Base-by-base conservation (phyloP, 306 rosid species). In the Gleditsia sinensis region DNA sequence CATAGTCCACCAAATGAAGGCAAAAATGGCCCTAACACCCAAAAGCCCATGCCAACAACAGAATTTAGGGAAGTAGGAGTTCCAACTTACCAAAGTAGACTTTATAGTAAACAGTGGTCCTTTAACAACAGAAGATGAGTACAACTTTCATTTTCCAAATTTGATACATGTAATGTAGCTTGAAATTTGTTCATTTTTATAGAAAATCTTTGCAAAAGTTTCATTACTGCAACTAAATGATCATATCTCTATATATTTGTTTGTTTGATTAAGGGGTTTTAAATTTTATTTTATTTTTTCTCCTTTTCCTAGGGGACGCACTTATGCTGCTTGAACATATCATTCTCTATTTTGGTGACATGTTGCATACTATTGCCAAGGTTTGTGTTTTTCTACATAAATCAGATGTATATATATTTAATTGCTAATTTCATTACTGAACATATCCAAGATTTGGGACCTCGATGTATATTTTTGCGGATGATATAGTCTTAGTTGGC, bases 281-380 rank as follows among this genome's bases (percentile, higher is more conserved):
- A 67, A 55, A n/a, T n/a, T 76, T 71, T 32, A n/a, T n/a, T n/a
- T n/a, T n/a, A n/a, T 23, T 60, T 63, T 45, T 7, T 30, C 40
- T 62, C 76, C 54, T 77, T 34, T 21, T 79, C 58, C 21, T 78
- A 94, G 97, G 99, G 75, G 99, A 94, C 80, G 84, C 93, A 21
- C 90, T 89, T 76, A 69, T 94, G 85, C 89, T 88, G 77, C 80
- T 95, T 65, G 82, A 88, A 3, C 97, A 97, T 66, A 86, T 92
- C 23, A 89, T 88, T 84, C 93, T 90, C 63, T 92, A 94, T 85
- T 90, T 92, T 84, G 92, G 99, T 53, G 99, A 92, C 84, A 87
- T 92, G 95, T 49, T 86, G 55, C 86, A 84, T 68, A 85, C 97
- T 61, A 80, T 82, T 57, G 80, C 75, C 43, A 94, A 87, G 96